Percentiles rank a stretch among this genome's conserved stretches.
These are phyloP conservation scores for Termitomyces sp. DNA, from an alignment of 768 basidiomycete species.

Conservation along the genomic window DNA sequence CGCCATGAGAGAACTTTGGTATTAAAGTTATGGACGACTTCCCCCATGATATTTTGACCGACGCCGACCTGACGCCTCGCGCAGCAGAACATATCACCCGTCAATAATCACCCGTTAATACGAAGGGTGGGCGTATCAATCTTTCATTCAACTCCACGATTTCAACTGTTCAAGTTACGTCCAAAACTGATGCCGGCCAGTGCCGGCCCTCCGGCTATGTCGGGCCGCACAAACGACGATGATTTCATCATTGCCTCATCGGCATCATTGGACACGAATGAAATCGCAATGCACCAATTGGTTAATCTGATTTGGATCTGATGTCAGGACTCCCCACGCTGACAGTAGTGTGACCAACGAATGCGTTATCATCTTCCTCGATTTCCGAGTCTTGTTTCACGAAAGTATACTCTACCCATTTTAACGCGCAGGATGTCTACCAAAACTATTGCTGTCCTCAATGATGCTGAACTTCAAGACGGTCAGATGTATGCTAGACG, in stretches of 20 bases:
- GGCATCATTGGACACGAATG: too few species aligned
- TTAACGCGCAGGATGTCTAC: conserved; percentile 37
- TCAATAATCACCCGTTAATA: too few species aligned
- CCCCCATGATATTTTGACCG: too few species aligned
- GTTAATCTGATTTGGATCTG: background rate
- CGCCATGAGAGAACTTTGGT: background rate
- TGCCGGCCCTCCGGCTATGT: background rate
- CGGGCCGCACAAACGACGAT: background rate
- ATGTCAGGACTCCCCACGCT: background rate
- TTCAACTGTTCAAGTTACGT: too few species aligned
- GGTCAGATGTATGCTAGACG: conserved; percentile 53
- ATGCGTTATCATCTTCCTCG: conserved; percentile 11
- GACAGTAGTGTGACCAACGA: conserved; percentile 4
- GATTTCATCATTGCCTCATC: background rate
- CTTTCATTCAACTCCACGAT: too few species aligned
- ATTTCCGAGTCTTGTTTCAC: conserved; percentile 10
- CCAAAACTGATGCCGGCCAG: too few species aligned
- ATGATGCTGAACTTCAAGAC: conserved; percentile 57
- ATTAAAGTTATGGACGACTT: background rate
- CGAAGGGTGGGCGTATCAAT: too few species aligned
- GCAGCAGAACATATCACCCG: too few species aligned
- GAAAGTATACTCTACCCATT: conserved; percentile 7
- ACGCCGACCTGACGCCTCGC: too few species aligned
- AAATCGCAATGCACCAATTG: conserved; percentile 2
- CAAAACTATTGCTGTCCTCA: conserved; percentile 57